Evolutionary conservation across 768 basidiomycete genomes (phyloP).

Genomic region (Lactarius tabidus): DNA sequence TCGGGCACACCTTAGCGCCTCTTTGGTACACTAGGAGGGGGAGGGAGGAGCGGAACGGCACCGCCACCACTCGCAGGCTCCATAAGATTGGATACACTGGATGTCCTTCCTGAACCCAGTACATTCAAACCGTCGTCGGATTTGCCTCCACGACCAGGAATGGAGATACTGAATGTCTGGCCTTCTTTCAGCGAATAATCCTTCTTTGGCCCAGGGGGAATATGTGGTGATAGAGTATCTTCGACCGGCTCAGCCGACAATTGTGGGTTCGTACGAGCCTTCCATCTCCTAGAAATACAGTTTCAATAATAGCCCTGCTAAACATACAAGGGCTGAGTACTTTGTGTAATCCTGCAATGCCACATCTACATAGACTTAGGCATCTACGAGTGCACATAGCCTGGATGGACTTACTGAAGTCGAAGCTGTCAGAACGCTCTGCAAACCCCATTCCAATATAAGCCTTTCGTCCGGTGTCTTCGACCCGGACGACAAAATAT

Average conservation of each 20-base stretch:
- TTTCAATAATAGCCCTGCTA: not conserved
- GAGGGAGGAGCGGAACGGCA: slow-evolving; percentile 69
- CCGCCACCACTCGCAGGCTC: slow-evolving; percentile 32
- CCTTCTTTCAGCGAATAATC: slow-evolving; percentile 94
- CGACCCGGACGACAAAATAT: slow-evolving; percentile 90
- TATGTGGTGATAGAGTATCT: slow-evolving; percentile 50
- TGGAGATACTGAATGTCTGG: slow-evolving; percentile 88
- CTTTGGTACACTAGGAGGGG: slow-evolving; percentile 68
- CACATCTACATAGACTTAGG: slow-evolving; percentile 50
- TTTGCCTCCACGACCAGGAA: slow-evolving; percentile 68
- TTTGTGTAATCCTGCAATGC: slow-evolving; percentile 85
- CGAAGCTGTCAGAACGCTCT: slow-evolving; percentile 85
- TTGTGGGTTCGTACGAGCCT: slow-evolving; percentile 20
- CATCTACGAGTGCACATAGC: not conserved
- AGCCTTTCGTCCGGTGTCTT: slow-evolving; percentile 82
- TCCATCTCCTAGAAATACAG: slow-evolving; percentile 7
- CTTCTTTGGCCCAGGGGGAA: slow-evolving; percentile 79
- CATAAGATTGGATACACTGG: slow-evolving; percentile 10
- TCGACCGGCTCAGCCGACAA: slow-evolving; percentile 54
- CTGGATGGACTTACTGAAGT: slow-evolving; percentile 67
- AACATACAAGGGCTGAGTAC: slow-evolving; percentile 35
- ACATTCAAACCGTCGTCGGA: slow-evolving; percentile 35
- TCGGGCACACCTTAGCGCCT: slow-evolving; percentile 32
- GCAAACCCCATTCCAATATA: slow-evolving; percentile 93
- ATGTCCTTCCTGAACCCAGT: slow-evolving; percentile 25